Percentiles rank a stretch among this genome's conserved stretches.
Evolutionary conservation across 768 basidiomycete species (phyloP).

Genomic region (Lentinula detonsa): DNA sequence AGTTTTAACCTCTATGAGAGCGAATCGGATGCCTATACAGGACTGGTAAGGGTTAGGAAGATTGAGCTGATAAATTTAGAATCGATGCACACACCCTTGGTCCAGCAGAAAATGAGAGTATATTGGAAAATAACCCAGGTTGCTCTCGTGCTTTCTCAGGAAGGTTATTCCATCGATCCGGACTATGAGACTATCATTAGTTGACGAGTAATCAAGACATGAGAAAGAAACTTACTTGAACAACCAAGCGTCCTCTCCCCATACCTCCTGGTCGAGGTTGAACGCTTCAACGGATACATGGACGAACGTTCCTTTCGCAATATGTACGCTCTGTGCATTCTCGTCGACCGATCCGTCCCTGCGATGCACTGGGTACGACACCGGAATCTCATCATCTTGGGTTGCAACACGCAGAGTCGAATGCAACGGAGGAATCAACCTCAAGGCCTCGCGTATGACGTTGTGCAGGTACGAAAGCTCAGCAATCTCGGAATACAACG

Average conservation of each 20-base stretch:
- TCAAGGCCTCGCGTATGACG: constrained; percentile 67
- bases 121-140: constrained; percentile 69
- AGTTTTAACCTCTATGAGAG: constrained; percentile 78
- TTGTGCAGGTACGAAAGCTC: constrained; percentile 70
- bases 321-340: constrained; percentile 33
- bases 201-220: not conserved
- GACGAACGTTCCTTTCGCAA: constrained; percentile 67
- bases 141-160: constrained; percentile 61
- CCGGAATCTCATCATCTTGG: constrained; percentile 73
- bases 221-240: constrained; percentile 52
- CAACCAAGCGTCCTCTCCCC: constrained; percentile 79
- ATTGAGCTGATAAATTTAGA: not conserved
- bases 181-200: constrained; percentile 33
- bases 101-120: constrained; percentile 74
- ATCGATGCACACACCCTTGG: constrained; percentile 52
- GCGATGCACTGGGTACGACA: constrained; percentile 52
- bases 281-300: constrained; percentile 78
- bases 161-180: constrained; percentile 76
- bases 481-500: constrained; percentile 49
- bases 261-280: constrained; percentile 70
- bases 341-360: constrained; percentile 39
- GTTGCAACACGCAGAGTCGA: constrained; percentile 76
- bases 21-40: constrained; percentile 79
- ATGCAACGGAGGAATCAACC: constrained; percentile 77
- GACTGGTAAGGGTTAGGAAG: constrained; percentile 40